Evolutionary conservation across 352 stramenopile genomes (phyloP).

Genomic region (Bremia lactucae): DNA sequence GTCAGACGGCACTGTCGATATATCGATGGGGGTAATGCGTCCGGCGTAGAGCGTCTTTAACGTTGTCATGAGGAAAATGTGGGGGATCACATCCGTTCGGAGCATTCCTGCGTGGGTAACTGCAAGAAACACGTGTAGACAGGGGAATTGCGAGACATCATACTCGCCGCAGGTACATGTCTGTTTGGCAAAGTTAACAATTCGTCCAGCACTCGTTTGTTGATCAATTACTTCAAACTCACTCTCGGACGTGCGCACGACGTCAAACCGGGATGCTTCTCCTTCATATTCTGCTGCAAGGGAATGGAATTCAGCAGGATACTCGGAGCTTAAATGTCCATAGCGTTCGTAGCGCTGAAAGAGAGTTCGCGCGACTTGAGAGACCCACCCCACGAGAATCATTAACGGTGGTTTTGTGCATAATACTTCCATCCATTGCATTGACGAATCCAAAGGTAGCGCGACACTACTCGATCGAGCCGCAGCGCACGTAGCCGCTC

Average conservation of each 20-base stretch:
- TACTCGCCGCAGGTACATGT: conserved; percentile 72
- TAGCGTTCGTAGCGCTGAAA: conserved; percentile 71
- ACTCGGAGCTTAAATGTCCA: conserved; percentile 59
- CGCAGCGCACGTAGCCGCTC: not conserved
- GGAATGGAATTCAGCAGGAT: conserved; percentile 62
- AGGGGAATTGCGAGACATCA: conserved; percentile 60
- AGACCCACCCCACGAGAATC: conserved; percentile 74
- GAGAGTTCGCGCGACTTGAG: conserved; percentile 59
- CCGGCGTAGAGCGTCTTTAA: conserved; percentile 61
- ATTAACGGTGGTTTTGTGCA: conserved; percentile 61
- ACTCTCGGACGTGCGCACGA: conserved; percentile 55
- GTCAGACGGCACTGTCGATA: conserved; percentile 53
- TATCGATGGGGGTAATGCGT: conserved; percentile 71
- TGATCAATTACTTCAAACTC: conserved; percentile 71
- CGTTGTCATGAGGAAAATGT: conserved; percentile 74
- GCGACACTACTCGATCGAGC: conserved; percentile 5
- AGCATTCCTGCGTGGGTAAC: conserved; percentile 53
- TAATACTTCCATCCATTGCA: conserved; percentile 58
- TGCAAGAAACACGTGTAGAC: conserved; percentile 67
- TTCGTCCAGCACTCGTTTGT: conserved; percentile 45
- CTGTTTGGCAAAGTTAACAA: conserved; percentile 69
- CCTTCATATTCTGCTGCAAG: conserved; percentile 53
- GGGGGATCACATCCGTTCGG: conserved; percentile 58
- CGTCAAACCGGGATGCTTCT: conserved; percentile 43
- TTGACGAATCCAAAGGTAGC: conserved; percentile 20